Percentiles rank a stretch among this genome's conserved stretches.
These are phyloP conservation scores for Tranzscheliella williamsii DNA, from an alignment of 1,284 basidiomycete genomes.

Conservation along the genomic window DNA sequence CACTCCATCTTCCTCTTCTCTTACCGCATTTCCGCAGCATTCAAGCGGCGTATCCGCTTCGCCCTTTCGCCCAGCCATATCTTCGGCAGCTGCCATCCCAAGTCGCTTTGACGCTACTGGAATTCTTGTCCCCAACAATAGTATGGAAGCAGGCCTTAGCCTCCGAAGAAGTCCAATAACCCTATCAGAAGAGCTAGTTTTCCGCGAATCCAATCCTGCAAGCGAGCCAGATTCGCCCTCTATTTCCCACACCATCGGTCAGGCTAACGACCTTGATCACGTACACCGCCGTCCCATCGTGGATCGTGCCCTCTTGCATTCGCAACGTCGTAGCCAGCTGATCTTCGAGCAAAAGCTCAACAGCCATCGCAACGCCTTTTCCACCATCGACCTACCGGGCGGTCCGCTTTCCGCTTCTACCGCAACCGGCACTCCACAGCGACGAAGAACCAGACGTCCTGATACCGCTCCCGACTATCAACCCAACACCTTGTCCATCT, in stretches of 20 bases:
- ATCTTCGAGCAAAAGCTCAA: constrained; percentile 33
- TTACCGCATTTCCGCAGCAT: background rate
- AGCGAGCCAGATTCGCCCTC: too few species aligned
- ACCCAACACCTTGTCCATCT: too few species aligned
- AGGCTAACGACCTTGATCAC: constrained; percentile 2
- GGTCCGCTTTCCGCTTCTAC: too few species aligned
- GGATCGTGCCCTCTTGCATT: constrained; percentile 13
- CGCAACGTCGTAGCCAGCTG: constrained; percentile 31
- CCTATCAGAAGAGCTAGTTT: constrained; percentile 6
- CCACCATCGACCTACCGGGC: too few species aligned
- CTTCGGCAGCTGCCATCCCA: constrained; percentile 9
- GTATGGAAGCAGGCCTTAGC: constrained; percentile 39
- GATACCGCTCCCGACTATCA: constrained; percentile 13
- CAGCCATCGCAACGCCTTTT: too few species aligned
- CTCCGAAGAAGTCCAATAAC: constrained; percentile 17
- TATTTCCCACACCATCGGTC: too few species aligned
- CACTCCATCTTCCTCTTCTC: constrained; percentile 8
- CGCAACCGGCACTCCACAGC: too few species aligned
- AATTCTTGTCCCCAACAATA: constrained; percentile 29
- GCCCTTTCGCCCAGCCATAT: constrained; percentile 6
- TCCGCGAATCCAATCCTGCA: too few species aligned
- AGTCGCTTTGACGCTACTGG: constrained; percentile 1
- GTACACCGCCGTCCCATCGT: constrained; percentile 27
- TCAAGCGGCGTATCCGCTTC: too few species aligned
- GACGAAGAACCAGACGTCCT: constrained; percentile 19